A percentile compares a stretch with the other conserved stretches of the same genome.
Conservation (phyloP, 495 filamentous ascomycete genomes). For the Lentithecium fluviatile region DNA sequence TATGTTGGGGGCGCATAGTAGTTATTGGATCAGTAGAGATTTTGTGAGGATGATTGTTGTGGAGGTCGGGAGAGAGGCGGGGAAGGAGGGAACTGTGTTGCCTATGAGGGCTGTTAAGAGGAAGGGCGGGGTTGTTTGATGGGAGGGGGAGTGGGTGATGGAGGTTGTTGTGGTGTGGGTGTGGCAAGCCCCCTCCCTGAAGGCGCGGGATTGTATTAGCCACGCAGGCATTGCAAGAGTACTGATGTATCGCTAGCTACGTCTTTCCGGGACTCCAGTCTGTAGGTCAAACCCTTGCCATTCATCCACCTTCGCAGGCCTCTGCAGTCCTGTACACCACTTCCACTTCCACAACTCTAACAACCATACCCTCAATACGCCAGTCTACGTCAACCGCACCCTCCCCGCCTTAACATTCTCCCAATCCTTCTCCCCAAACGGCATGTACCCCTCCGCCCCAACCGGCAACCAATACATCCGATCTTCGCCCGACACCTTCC, state of each 20-base stretch:
- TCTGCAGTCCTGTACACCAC: no score
- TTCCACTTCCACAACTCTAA: no score
- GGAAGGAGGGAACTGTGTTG: constrained; percentile 62
- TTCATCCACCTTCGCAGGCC: no score
- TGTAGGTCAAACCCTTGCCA: no score
- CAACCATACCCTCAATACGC: no score
- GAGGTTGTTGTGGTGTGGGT: neutral
- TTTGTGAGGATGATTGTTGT: constrained; percentile 83
- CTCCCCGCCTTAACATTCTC: constrained; percentile 27
- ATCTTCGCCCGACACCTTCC: constrained; percentile 26
- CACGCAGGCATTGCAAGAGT: no score
- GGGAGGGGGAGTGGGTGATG: neutral
- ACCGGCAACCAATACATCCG: constrained; percentile 38
- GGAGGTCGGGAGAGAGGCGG: constrained; percentile 76
- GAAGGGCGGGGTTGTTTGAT: constrained; percentile 3
- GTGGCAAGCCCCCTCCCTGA: no score
- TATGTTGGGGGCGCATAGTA: constrained; percentile 95
- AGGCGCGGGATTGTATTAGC: no score
- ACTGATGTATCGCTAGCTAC: no score
- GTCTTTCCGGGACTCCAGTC: no score
- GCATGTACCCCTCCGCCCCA: constrained; percentile 32
- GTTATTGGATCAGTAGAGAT: constrained; percentile 85
- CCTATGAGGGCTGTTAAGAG: constrained; percentile 76
- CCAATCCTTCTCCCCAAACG: constrained; percentile 39
- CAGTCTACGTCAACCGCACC: constrained; percentile 32